These are phyloP conservation scores for Quercus tomentella DNA, from an alignment of 331 rosid genomes.

Conservation along the genomic window DNA sequence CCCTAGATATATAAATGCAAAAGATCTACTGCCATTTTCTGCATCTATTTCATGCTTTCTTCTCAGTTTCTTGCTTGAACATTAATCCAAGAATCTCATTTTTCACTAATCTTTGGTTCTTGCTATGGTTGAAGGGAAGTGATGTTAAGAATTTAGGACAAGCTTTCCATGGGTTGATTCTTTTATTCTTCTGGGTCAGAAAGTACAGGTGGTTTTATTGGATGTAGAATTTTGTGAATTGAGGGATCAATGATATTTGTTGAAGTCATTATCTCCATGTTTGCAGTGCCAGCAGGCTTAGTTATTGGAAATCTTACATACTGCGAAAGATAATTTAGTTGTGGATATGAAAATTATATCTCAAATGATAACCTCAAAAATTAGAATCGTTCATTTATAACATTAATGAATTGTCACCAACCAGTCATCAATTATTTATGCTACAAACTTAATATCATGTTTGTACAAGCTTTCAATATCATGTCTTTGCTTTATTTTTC, in stretches of 20 bases:
- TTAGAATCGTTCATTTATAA: not conserved
- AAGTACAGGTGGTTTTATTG: not conserved
- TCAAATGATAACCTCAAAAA: not conserved
- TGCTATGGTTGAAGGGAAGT: not conserved
- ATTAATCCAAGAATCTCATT: not conserved
- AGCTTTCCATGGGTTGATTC: not conserved
- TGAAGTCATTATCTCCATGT: not conserved
- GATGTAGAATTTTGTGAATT: not conserved
- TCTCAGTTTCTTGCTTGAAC: not conserved
- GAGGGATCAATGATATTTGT: not conserved
- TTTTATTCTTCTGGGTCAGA: not conserved
- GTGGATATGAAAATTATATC: not conserved
- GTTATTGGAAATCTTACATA: not conserved
- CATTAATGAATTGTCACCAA: not conserved
- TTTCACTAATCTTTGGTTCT: not conserved
- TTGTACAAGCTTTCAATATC: not conserved
- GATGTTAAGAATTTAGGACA: not conserved
- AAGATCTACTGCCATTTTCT: not conserved
- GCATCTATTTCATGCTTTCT: not conserved
- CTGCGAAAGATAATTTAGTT: not conserved
- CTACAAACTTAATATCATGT: not conserved
- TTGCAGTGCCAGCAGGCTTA: not conserved
- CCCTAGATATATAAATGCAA: not conserved
- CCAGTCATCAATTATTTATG: not conserved
- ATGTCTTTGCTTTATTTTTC: not conserved